These are phyloP conservation scores for Trametes cubensis DNA, from an alignment of 768 basidiomycete species.

Conservation along the genomic window DNA sequence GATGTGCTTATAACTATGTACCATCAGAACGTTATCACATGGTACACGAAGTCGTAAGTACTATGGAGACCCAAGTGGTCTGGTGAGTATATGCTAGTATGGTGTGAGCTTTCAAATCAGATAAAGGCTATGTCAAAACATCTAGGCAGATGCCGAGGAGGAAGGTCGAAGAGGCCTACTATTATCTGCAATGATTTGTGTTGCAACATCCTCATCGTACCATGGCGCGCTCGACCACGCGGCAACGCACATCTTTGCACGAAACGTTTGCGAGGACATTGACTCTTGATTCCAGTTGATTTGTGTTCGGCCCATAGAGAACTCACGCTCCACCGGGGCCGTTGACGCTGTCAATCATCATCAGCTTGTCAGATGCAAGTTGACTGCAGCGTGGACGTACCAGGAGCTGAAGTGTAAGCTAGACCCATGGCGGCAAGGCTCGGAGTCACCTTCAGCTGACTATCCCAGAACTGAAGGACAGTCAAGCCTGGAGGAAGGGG, in stretches of 20 bases:
- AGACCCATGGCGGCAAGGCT: background rate
- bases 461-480: background rate
- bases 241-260: background rate
- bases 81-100: too few species aligned
- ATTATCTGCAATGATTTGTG: background rate
- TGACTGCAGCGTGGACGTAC: background rate
- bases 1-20: too few species aligned
- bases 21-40: too few species aligned
- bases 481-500: background rate
- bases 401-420: background rate
- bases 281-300: slow-evolving; percentile 3
- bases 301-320: slow-evolving; percentile 1
- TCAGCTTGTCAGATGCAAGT: too few species aligned
- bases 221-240: background rate
- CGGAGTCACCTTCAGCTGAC: background rate
- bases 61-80: too few species aligned
- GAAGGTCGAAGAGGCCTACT: too few species aligned
- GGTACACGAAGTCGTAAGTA: too few species aligned
- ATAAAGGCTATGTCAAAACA: too few species aligned
- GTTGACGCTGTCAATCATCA: background rate
- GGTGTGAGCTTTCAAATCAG: too few species aligned
- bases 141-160: too few species aligned
- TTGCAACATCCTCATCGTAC: background rate
- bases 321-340: background rate
- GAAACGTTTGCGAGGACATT: slow-evolving; percentile 6